Base-by-base conservation (phyloP, 768 basidiomycete species). In the Tricholoma matsutake region DNA sequence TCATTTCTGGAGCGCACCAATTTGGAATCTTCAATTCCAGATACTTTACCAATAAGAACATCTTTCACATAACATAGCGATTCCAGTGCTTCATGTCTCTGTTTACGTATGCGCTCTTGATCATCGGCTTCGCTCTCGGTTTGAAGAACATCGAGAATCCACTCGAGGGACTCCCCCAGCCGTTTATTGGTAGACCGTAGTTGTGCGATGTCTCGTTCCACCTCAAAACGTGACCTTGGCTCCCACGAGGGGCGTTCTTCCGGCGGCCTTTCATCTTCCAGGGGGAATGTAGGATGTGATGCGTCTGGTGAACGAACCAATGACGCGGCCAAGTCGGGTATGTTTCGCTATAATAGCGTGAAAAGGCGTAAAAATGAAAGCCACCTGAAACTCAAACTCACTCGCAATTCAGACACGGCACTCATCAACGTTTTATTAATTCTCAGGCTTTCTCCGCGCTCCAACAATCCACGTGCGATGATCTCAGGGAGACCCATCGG, bases 401-500 rank as follows among this genome's bases (percentile, higher is more conserved):
- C 94, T 74, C 83, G 86, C 41, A 90, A 74, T 72, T 92, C 92
- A 5, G 87, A 83, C 2, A 94, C 87, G 0, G 91, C 91, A 70
- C 82, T 90, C 83, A 89, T 85, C 18, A 93, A 75, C 0, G 89
- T 90, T 73, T 86, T 91, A 71, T 93, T 93, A 61, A 92, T 89
- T n/a, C 91, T 89, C 29, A 92, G 74, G 61, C 83, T 89, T 74
- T 92, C 91, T 28, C 90, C 86, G 18, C 85, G 79, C 70, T 94
- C 91, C 62, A 92, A 66, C 54, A 94, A 72, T 20, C 89, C 87
- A 54, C 87, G 81, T 0, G 92, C 82, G 63, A 92, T 78, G 67
- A 87, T 78, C 66, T 94, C 93, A 20, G 91, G 84, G 18, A 89
- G 73, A 34, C 83, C 85, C 70, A 87, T 76, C 29, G 77, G 74